Evolutionary conservation across 331 rosid genomes (phyloP), one percentile per base, ranked within the genome.

Genomic region (Acacia concinna): DNA sequence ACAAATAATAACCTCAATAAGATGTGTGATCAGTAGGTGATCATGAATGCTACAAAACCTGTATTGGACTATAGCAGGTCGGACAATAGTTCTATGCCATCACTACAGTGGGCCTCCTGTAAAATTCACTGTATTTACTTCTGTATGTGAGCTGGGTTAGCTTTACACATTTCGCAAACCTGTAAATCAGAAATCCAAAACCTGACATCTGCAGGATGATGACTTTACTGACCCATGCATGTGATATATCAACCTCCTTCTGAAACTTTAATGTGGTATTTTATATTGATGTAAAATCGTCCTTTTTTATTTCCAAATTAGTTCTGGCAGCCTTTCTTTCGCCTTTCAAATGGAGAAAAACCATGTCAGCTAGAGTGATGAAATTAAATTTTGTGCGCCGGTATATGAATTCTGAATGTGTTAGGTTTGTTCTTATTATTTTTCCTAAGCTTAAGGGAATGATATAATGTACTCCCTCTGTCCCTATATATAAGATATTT

Each of bases 51-150:
- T 70, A 27, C 68, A 82, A 17, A 49, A 57, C 75, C 67, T 78
- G 30, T 34, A 34, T 65, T 47, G 31, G 14, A 25, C 49, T 84
- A 80, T 52, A 76, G 63, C 64, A 49, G 67, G 7, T 79, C 35
- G 65, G 34, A 49, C 75, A 75, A 79, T 51, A 43, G 82, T 28
- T 49, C 43, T 18, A 18, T 71, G 27, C 46, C 78, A 84, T 64
- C 25, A 57, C 70, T 12, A 63, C 21, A 4, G 59, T 51, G 74
- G 32, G 20, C 25, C 67, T 62, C 71, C 44, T 37, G 31, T 57
- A 75, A 77, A 31, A 43, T 65, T 69, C 65, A 79, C 12, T 67
- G 79, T 73, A 66, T 68, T 73, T 41, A 40, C 68, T 80, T 84
- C 76, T 78, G 78, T 40, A 40, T 67, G 74, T 66, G 41, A 76